These are phyloP conservation scores for Bruguiera hainesii DNA, from an alignment of 441 rosid genomes.

Conservation along the genomic window DNA sequence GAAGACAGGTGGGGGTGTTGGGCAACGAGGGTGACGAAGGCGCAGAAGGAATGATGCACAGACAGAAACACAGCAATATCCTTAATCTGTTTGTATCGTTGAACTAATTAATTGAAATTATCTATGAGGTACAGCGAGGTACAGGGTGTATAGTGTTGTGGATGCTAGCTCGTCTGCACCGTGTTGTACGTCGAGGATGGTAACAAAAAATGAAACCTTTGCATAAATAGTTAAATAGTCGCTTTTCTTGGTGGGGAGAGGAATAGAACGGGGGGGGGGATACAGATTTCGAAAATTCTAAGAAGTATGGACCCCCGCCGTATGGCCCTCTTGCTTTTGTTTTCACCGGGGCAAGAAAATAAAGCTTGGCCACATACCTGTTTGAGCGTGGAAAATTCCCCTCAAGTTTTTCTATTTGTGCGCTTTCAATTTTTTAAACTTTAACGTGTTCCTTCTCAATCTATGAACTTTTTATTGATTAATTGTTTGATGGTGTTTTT, in stretches of 20 bases:
- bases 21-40: conserved; percentile 18
- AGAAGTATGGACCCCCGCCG: conserved; percentile 1
- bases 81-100: background rate
- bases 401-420: background rate
- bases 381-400: background rate
- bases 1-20: conserved; percentile 14
- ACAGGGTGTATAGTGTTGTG: background rate
- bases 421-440: too few relatives aligned
- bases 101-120: background rate
- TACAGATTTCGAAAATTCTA: conserved; percentile 1
- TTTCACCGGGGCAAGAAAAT: background rate
- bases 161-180: background rate
- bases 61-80: conserved; percentile 3
- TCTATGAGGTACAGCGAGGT: background rate
- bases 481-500: too few relatives aligned
- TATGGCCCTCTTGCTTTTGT: background rate
- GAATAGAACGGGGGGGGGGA: conserved; percentile 4
- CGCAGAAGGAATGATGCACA: conserved; percentile 16
- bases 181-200: too few relatives aligned
- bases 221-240: background rate
- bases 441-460: too few relatives aligned
- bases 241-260: conserved; percentile 16
- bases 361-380: background rate
- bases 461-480: too few relatives aligned
- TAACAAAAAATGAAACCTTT: background rate